A percentile compares a stretch with the other conserved stretches of the same genome.
Evolutionary conservation across 2,329 filamentous ascomycete genomes (phyloP).

Genomic region (Fusarium buharicum): DNA sequence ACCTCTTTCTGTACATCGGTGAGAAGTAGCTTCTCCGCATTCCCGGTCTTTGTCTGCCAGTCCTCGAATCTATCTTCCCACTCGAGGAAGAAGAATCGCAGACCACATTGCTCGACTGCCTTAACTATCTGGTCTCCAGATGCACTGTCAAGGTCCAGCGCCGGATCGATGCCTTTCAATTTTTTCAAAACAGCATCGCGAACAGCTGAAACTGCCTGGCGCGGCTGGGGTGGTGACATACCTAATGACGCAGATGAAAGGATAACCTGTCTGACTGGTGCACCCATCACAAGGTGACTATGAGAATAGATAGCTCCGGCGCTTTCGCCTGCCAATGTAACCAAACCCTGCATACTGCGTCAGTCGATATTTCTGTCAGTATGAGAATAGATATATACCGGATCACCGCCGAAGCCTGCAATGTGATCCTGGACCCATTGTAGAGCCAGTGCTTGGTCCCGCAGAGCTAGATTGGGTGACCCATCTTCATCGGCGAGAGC

Average conservation of each 20-base stretch:
- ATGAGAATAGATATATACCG: no score
- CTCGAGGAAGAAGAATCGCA: slow-evolving; percentile 19
- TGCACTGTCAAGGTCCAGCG: not conserved
- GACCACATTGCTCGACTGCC: not conserved
- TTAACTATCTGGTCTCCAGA: slow-evolving; percentile 1
- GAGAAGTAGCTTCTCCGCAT: not conserved
- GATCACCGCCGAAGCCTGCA: slow-evolving; percentile 23
- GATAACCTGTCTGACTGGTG: slow-evolving; percentile 46
- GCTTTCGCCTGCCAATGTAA: slow-evolving; percentile 58
- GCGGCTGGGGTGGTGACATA: slow-evolving; percentile 55
- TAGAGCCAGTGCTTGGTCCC: slow-evolving; percentile 18
- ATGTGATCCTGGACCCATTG: slow-evolving; percentile 19
- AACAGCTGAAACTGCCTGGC: not conserved
- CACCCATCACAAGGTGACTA: slow-evolving; percentile 53
- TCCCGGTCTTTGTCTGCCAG: slow-evolving; percentile 3
- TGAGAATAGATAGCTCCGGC: slow-evolving; percentile 59
- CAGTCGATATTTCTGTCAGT: no score
- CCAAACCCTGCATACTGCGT: slow-evolving; percentile 43
- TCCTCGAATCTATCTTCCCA: slow-evolving; percentile 5
- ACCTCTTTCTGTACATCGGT: slow-evolving; percentile 15
- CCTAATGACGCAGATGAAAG: slow-evolving; percentile 56
- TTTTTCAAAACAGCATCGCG: not conserved
- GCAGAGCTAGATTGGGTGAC: no score
- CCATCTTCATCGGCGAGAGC: no score
- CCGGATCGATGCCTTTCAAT: slow-evolving; percentile 38